A percentile compares a stretch with the other conserved stretches of the same genome.
Conservation (phyloP, 139 green algal genomes). For the Coccomyxa sp. region DNA sequence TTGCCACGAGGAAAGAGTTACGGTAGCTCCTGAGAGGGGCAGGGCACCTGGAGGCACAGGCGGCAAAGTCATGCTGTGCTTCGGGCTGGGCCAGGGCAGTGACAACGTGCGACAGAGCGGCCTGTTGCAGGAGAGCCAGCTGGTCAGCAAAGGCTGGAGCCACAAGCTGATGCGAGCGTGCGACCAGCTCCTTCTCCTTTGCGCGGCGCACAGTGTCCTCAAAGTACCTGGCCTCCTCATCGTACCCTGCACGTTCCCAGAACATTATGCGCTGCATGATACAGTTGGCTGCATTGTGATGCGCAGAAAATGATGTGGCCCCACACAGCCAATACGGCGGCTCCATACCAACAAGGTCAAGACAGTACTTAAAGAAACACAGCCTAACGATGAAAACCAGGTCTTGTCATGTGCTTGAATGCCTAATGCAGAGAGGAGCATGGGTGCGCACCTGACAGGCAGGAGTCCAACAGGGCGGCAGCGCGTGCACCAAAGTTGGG, state of each 20-base stretch:
- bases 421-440: too few species aligned
- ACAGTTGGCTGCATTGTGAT: too few species aligned
- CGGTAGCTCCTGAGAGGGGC: too few species aligned
- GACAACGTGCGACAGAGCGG: background rate
- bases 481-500: constrained; percentile 55
- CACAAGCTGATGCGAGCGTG: constrained; percentile 43
- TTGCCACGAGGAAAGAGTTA: too few species aligned
- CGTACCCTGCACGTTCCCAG: constrained; percentile 50
- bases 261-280: background rate
- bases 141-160: constrained; percentile 45
- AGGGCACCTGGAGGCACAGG: too few species aligned
- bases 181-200: constrained; percentile 61
- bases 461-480: constrained; percentile 55
- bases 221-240: constrained; percentile 88
- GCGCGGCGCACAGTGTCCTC: constrained; percentile 57
- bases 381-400: background rate
- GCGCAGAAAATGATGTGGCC: background rate
- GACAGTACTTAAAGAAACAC: too few species aligned
- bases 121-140: constrained; percentile 26
- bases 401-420: background rate
- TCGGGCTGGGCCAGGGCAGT: too few species aligned
- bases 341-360: background rate
- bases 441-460: constrained; percentile 37
- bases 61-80: too few species aligned
- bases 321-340: background rate